A percentile compares a stretch with the other conserved stretches of the same genome.
Evolutionary conservation across 2,329 filamentous ascomycete genomes (phyloP).

Genomic region (Coleophoma cylindrospora): DNA sequence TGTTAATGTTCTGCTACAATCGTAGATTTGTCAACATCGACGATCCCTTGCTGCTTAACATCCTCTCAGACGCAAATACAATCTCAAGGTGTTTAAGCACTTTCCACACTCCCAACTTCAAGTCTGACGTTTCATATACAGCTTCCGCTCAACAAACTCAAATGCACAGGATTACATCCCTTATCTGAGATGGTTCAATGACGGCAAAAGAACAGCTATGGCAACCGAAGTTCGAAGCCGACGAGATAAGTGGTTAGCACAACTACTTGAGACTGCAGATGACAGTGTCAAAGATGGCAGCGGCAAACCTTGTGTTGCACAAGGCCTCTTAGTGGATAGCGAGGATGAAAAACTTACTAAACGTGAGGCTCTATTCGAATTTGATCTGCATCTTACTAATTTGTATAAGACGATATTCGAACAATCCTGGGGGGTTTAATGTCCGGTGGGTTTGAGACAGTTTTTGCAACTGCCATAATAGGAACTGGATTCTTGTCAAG

Average conservation of each 20-base stretch:
- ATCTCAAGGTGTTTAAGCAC: not conserved
- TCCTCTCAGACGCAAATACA: not conserved
- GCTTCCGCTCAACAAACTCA: slow-evolving; percentile 3
- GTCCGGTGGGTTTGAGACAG: slow-evolving; percentile 18
- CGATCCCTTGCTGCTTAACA: not conserved
- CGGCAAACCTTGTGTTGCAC: not conserved
- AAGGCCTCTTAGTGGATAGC: not conserved
- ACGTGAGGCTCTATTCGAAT: not conserved
- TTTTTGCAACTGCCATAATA: slow-evolving; percentile 15
- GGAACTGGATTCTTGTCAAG: slow-evolving; percentile 13
- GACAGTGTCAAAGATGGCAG: not conserved
- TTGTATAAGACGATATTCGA: slow-evolving; percentile 10
- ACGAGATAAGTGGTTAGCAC: slow-evolving; percentile 1
- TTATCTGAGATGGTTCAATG: not conserved
- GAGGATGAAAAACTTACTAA: not conserved
- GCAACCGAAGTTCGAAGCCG: not conserved
- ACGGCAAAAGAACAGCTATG: not conserved
- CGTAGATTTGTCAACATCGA: not conserved
- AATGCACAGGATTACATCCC: slow-evolving; percentile 3
- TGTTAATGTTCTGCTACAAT: not conserved
- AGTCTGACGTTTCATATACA: not conserved
- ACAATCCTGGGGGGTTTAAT: slow-evolving; percentile 18
- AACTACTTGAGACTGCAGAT: not conserved
- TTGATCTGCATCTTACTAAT: not conserved
- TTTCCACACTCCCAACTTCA: not conserved